Base-by-base conservation (phyloP, 2,329 filamentous ascomycete genomes). In the Venturia aucupariae region DNA sequence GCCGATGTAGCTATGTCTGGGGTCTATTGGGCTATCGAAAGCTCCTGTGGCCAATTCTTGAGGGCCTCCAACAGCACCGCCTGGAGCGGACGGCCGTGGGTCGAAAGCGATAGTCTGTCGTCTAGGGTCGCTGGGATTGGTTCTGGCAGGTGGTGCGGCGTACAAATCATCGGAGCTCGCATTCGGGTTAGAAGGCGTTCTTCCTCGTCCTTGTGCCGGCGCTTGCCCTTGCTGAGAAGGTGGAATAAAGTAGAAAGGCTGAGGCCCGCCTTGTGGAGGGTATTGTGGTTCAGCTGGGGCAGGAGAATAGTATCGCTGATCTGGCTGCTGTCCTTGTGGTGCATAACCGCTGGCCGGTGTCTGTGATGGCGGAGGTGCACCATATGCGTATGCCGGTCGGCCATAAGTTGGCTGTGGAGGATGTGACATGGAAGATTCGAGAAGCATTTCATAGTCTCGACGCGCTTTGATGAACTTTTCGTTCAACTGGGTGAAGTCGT, bases 391-490 rank as follows among this genome's bases (percentile, higher is more conserved):
- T 27, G 70, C 67, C 60, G 77, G 78, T 69, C 90, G 86, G 70
- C 89, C 87, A 73, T 93, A 94, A 68, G 82, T 85, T 59, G 88
- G 85, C 71, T 90, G 89, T 62, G 90, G 86, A n/a, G 92, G 89
- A 69, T 97, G 93, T 0, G 92, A 87, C 93, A 99, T 97, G 64
- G 93, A 97, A 22, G 90, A 89, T 76, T 99, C 94, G 24, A 99
- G 81, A n/a, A 99, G 82, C 38, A 90, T 87, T 77, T 99, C 94
- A 74, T 99, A 99, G 77, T 99, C 94, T 71, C 93, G 86, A 68
- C 94, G 88, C 57, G 94, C 94, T 77, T 99, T 99, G 81, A 99
- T 97, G 76, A 99, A 99, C 78, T 97, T 97, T 76, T 99, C 94
- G 72, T 99, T 99, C 67, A 99, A 81, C 74, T 97, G 93, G 2